Evolutionary conservation across 2,329 filamentous ascomycete species (phyloP).

Genomic region (Pestalotiopsis sp.): DNA sequence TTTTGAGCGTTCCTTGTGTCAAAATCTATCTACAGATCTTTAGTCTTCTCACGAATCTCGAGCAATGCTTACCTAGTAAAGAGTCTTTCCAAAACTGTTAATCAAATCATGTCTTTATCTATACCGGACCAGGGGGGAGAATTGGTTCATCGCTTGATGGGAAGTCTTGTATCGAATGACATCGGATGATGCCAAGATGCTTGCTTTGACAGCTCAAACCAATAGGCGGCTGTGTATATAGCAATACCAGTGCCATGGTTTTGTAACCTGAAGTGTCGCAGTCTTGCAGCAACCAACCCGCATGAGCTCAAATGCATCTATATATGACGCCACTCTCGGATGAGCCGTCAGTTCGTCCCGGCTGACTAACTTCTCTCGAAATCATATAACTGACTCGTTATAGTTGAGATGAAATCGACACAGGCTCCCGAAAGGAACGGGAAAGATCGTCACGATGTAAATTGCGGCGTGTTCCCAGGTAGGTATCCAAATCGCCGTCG

Average conservation of each 20-base stretch:
- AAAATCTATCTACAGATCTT: neutral
- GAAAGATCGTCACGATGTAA: neutral
- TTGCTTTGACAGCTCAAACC: neutral
- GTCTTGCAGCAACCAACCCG: neutral
- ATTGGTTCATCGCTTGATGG: no score
- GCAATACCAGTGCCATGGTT: neutral
- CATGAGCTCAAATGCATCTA: neutral
- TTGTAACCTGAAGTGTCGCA: constrained; percentile 1
- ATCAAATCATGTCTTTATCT: neutral
- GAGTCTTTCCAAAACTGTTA: neutral
- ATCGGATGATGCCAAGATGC: neutral
- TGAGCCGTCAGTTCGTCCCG: neutral
- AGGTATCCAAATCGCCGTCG: no score
- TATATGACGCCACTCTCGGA: neutral
- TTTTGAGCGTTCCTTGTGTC: neutral
- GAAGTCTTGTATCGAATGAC: neutral
- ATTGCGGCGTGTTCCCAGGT: no score
- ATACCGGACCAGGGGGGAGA: no score
- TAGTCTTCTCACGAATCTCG: neutral
- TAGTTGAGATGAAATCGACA: neutral
- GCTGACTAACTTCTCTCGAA: neutral
- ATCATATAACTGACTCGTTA: neutral
- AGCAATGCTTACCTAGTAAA: neutral
- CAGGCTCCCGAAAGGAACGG: neutral
- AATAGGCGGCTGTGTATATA: neutral